phyloP scores from a whole-genome alignment of 345 rosid species.

The Mangifera indica region DNA sequence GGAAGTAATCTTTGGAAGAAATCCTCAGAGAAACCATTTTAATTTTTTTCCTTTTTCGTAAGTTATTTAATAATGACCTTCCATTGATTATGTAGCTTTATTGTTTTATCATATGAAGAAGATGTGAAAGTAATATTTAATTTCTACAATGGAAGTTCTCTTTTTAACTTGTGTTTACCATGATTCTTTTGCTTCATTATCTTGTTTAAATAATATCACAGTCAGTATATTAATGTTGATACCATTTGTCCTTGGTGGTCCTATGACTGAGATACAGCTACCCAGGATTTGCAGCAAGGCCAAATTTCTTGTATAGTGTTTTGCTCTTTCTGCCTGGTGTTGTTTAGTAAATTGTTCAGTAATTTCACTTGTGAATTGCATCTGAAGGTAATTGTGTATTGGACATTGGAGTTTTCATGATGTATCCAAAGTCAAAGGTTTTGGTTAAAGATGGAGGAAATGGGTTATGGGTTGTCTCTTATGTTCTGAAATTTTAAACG shows the following conservation, averaged over 20 bases:
- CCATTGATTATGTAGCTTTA: no score
- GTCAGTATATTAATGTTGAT: not conserved
- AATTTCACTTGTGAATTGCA: not conserved
- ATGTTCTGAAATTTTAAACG: no score
- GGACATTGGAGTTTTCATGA: no score
- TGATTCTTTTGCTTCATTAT: not conserved
- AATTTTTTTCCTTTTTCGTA: slow-evolving; percentile 16
- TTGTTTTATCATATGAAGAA: not conserved
- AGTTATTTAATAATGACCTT: not conserved
- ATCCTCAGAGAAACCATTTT: slow-evolving; percentile 33
- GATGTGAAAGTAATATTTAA: not conserved
- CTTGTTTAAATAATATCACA: not conserved
- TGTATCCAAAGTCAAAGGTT: no score
- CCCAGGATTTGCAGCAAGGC: not conserved
- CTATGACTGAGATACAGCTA: not conserved
- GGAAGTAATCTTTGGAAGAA: slow-evolving; percentile 75
- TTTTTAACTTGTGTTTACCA: not conserved
- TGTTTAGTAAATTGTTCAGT: not conserved
- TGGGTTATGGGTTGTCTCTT: no score
- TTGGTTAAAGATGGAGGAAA: no score
- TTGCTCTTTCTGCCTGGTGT: not conserved
- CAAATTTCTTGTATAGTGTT: not conserved
- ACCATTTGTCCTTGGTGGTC: not conserved
- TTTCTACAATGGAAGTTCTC: not conserved
- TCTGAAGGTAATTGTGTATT: not conserved